Conservation (phyloP, 2,329 filamentous ascomycete genomes). For the Paradendryphiella salina region DNA sequence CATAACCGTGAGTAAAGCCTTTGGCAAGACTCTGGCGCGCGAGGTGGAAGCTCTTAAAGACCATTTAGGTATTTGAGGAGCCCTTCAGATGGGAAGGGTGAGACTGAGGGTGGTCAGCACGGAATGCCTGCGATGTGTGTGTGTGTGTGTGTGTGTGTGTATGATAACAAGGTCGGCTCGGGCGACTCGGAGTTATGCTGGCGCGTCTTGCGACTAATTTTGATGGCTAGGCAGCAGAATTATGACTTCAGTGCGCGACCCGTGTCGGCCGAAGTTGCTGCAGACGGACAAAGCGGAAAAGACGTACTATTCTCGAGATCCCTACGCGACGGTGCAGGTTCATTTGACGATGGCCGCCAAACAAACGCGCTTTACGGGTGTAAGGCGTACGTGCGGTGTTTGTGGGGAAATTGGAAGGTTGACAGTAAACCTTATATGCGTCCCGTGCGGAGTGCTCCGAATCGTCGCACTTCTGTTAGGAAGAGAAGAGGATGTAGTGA, state of each 20-base stretch:
- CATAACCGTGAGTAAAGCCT: constrained; percentile 96
- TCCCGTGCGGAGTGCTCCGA: constrained; percentile 18
- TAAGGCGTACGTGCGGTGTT: constrained; percentile 21
- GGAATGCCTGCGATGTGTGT: neutral
- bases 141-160: constrained; percentile 5
- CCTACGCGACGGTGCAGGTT: constrained; percentile 80
- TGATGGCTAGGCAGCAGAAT: constrained; percentile 25
- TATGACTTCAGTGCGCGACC: constrained; percentile 17
- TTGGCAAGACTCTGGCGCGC: constrained; percentile 97
- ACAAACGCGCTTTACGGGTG: constrained; percentile 73
- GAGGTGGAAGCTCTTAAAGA: constrained; percentile 73
- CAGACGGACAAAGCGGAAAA: neutral
- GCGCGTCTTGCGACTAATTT: constrained; percentile 8
- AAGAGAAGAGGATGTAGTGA: constrained; percentile 12
- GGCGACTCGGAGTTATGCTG: constrained; percentile 19
- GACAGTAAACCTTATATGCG: constrained; percentile 16
- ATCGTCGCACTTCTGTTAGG: constrained; percentile 12
- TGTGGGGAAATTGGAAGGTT: constrained; percentile 20
- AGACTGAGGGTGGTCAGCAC: constrained; percentile 45
- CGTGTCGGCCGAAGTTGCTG: constrained; percentile 8
- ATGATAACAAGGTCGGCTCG: constrained; percentile 22
- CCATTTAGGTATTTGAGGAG: constrained; percentile 81
- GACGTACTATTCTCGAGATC: constrained; percentile 64
- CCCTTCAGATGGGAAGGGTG: constrained; percentile 63
- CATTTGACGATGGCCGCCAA: constrained; percentile 95